These are phyloP conservation scores for Astrephomene gubernaculifera DNA, from an alignment of 139 green algal genomes.

Conservation along the genomic window DNA sequence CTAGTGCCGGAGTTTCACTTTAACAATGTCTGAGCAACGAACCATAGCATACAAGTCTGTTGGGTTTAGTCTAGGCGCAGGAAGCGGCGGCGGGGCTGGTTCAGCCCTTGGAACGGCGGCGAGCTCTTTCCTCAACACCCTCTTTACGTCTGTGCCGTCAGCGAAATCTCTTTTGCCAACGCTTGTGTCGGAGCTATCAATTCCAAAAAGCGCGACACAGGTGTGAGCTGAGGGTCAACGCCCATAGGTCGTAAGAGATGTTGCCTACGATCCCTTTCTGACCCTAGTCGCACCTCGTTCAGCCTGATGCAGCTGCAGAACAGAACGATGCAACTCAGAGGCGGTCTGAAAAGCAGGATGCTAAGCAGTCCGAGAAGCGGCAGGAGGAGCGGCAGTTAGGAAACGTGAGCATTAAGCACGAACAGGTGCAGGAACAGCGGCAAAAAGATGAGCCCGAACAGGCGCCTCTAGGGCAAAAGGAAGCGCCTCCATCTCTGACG, in stretches of 20 bases:
- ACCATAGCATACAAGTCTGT: neutral
- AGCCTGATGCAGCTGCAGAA: too few species aligned
- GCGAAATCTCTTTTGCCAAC: conserved; percentile 28
- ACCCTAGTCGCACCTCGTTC: too few species aligned
- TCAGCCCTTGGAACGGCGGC: neutral
- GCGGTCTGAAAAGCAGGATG: neutral
- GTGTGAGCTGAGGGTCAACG: neutral
- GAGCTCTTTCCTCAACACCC: conserved; percentile 2
- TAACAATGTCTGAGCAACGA: conserved; percentile 11
- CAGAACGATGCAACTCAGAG: too few species aligned
- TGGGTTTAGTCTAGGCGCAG: conserved; percentile 14
- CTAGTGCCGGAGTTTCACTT: too few species aligned
- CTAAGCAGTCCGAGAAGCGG: neutral
- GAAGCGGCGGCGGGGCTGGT: neutral
- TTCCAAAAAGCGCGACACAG: neutral
- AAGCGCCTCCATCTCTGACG: too few species aligned
- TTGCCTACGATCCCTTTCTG: too few species aligned
- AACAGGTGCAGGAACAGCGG: too few species aligned
- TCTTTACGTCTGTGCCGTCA: conserved; percentile 1
- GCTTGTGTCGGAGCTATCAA: neutral
- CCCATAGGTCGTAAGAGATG: too few species aligned
- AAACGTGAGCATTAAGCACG: too few species aligned
- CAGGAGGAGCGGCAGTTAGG: too few species aligned
- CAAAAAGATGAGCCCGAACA: too few species aligned
- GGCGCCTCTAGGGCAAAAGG: too few species aligned